Evolutionary conservation across 345 rosid genomes (phyloP).

Genomic region (Syzygium aqueum): DNA sequence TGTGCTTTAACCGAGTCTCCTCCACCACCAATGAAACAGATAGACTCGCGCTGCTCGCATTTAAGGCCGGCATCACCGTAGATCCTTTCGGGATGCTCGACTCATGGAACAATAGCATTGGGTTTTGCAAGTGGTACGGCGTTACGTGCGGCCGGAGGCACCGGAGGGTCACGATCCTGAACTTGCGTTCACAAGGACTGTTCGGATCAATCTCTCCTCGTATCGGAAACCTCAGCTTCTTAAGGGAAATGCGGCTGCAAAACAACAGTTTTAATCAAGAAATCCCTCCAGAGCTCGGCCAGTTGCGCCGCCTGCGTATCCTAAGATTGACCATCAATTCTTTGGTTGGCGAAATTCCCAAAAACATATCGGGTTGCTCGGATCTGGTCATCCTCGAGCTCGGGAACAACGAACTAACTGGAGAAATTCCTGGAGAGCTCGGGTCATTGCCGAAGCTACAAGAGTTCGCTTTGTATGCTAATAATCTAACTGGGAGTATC

Average conservation of each 20-base stretch:
- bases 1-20: background rate
- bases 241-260: background rate
- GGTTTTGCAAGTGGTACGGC: background rate
- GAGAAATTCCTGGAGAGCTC: background rate
- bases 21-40: background rate
- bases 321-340: fast-evolving
- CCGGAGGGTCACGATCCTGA: fast-evolving
- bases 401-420: fast-evolving
- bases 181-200: background rate
- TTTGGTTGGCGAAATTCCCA: background rate
- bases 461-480: fast-evolving
- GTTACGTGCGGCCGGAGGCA: fast-evolving
- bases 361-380: background rate
- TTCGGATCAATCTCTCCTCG: background rate
- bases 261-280: background rate
- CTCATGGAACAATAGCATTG: background rate
- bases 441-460: background rate
- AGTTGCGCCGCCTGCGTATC: background rate
- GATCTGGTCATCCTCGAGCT: fast-evolving
- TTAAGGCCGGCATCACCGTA: background rate
- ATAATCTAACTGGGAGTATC: background rate
- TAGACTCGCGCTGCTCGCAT: background rate
- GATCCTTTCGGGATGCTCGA: background rate
- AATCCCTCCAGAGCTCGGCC: background rate
- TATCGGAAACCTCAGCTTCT: background rate